phyloP scores from a whole-genome alignment of 2,329 filamentous ascomycete genomes.

The Penicillium capsulatum region DNA sequence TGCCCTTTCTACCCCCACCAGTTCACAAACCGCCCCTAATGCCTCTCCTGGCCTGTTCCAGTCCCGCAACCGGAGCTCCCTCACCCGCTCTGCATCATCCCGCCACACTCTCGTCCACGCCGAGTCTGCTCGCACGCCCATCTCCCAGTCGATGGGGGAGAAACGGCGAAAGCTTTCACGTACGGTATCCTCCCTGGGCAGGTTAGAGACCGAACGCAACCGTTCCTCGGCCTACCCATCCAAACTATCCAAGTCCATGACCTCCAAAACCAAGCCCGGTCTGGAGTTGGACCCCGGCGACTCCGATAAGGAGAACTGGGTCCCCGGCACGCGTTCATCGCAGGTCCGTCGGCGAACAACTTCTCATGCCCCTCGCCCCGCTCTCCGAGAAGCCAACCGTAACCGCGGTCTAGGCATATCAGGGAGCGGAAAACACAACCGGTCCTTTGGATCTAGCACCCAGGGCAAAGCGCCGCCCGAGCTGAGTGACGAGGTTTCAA shows the following conservation, averaged over 20 bases:
- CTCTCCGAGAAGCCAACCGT: constrained; percentile 45
- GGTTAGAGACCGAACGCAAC: constrained; percentile 51
- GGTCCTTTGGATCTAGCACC: constrained; percentile 25
- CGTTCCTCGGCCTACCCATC: constrained; percentile 33
- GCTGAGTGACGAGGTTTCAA: constrained; percentile 62
- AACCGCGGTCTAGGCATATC: constrained; percentile 24
- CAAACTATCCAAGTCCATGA: constrained; percentile 24
- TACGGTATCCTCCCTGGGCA: constrained; percentile 58
- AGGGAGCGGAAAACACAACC: constrained; percentile 27
- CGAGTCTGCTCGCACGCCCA: constrained; percentile 48
- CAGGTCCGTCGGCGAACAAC: constrained; percentile 37
- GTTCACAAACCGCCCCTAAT: constrained; percentile 62
- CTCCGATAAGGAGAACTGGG: constrained; percentile 94
- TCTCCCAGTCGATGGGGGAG: constrained; percentile 39
- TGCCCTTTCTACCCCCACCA: constrained; percentile 73
- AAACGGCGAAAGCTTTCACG: constrained; percentile 63
- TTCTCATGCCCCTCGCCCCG: constrained; percentile 34
- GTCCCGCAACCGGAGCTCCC: constrained; percentile 58
- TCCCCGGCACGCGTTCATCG: constrained; percentile 46
- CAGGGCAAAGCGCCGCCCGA: constrained; percentile 40
- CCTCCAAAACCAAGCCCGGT: constrained; percentile 35
- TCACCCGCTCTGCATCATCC: constrained; percentile 52
- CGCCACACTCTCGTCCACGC: constrained; percentile 46
- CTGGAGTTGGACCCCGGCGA: constrained; percentile 57
- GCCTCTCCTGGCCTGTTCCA: constrained; percentile 76